These are phyloP conservation scores for Nectriaceae sp. DNA, from an alignment of 2,329 filamentous ascomycete species.

Conservation along the genomic window DNA sequence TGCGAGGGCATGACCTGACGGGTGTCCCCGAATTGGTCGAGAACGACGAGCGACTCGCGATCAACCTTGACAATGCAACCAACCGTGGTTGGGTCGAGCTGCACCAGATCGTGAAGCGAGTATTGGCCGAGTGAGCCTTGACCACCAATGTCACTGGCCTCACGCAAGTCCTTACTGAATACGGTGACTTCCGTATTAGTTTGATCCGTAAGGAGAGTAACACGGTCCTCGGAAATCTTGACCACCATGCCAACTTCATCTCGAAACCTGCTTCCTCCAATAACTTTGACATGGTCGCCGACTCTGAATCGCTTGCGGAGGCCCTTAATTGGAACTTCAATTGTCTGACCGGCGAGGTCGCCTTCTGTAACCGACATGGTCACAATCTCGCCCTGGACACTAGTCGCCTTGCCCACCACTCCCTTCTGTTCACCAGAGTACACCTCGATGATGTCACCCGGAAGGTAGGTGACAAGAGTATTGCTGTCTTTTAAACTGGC, in stretches of 20 bases:
- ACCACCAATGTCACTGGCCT: conserved; percentile 89
- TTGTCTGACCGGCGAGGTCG: conserved; percentile 76
- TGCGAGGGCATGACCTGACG: conserved; percentile 86
- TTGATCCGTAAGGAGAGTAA: conserved; percentile 91
- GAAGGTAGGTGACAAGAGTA: conserved; percentile 79
- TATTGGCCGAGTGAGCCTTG: conserved; percentile 85
- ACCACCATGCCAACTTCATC: conserved; percentile 98
- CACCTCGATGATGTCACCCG: conserved; percentile 95
- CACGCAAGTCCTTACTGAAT: conserved; percentile 94
- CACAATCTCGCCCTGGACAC: conserved; percentile 89
- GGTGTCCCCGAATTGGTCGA: conserved; percentile 86
- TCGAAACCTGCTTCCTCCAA: conserved; percentile 89
- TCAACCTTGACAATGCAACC: conserved; percentile 95
- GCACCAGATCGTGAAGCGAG: conserved; percentile 89
- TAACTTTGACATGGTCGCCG: conserved; percentile 98
- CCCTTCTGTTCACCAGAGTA: conserved; percentile 95
- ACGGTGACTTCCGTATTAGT: conserved; percentile 93
- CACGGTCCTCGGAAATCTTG: conserved; percentile 86
- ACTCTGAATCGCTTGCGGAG: conserved; percentile 89
- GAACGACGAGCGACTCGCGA: conserved; percentile 82
- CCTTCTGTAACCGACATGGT: conserved; percentile 84
- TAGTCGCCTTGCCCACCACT: conserved; percentile 80
- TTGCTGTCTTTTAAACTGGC: conserved; percentile 86
- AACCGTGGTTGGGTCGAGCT: conserved; percentile 89
- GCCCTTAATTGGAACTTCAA: conserved; percentile 90